Conservation (phyloP, 768 basidiomycete genomes). For the Kwoniella sp. region DNA sequence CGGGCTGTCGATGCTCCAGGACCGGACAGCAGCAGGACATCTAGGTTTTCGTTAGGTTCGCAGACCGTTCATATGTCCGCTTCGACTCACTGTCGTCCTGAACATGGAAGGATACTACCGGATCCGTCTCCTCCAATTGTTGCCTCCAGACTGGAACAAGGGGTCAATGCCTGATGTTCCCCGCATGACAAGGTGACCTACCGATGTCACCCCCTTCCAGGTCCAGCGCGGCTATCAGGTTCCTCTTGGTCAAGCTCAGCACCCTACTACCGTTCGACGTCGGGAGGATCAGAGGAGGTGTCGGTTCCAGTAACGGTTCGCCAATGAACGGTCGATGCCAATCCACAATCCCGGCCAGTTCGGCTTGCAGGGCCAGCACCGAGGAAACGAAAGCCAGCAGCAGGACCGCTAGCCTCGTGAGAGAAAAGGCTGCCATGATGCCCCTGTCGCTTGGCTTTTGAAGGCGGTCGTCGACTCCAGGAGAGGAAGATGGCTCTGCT, state of each 20-base stretch:
- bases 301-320: constrained; percentile 59
- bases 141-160: constrained; percentile 71
- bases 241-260: constrained; percentile 53
- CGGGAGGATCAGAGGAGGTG: constrained; percentile 54
- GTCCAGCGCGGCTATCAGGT: constrained; percentile 72
- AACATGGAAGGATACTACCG: constrained; percentile 62
- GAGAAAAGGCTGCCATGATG: no score
- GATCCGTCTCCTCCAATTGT: constrained; percentile 66
- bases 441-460: no score
- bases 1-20: constrained; percentile 66
- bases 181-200: constrained; percentile 49
- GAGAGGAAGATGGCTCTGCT: no score
- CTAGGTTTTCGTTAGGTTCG: constrained; percentile 50
- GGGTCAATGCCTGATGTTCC: neutral
- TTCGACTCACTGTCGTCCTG: constrained; percentile 57
- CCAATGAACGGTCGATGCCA: constrained; percentile 80
- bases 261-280: constrained; percentile 8
- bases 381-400: neutral
- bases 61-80: neutral
- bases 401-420: neutral
- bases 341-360: constrained; percentile 58
- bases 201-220: constrained; percentile 67
- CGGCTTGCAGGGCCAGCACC: constrained; percentile 33
- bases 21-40: constrained; percentile 69
- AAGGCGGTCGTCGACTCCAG: no score